Evolutionary conservation across 2,329 filamentous ascomycete genomes (phyloP).

Genomic region (Penicillium aurantiogriseum): DNA sequence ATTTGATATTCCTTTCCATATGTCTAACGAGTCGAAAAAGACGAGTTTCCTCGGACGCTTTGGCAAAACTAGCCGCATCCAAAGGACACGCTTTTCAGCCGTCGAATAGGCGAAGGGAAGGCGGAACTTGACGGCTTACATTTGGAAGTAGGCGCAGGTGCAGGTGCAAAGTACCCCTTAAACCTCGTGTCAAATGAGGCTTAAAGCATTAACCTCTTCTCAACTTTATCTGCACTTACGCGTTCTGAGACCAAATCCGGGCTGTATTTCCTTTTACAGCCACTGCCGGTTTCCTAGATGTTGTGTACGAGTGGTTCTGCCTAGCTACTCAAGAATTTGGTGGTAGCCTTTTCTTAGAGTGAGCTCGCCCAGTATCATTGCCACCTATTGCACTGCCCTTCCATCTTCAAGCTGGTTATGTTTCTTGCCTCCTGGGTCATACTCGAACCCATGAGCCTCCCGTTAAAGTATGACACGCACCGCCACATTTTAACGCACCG

Average conservation of each 20-base stretch:
- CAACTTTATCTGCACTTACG: neutral
- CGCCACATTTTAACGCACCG: conserved; percentile 3
- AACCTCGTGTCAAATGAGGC: neutral
- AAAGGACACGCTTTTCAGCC: neutral
- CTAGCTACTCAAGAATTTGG: neutral
- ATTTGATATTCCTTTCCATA: neutral
- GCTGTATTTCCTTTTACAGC: neutral
- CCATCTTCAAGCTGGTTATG: neutral
- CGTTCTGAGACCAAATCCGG: neutral
- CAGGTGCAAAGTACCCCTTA: neutral
- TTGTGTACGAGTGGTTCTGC: neutral
- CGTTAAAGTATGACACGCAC: neutral
- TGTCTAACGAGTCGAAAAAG: neutral
- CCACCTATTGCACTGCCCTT: neutral
- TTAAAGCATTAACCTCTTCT: neutral
- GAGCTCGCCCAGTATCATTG: neutral
- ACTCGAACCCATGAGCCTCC: neutral
- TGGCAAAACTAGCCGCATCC: neutral
- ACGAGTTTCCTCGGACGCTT: neutral
- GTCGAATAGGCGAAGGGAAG: neutral
- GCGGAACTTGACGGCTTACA: too few species aligned
- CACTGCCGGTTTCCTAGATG: neutral
- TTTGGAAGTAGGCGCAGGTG: neutral
- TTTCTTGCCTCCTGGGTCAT: neutral
- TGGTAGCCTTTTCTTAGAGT: neutral